Evolutionary conservation across 495 filamentous ascomycete genomes (phyloP).

Genomic region (Parmelia sp.): DNA sequence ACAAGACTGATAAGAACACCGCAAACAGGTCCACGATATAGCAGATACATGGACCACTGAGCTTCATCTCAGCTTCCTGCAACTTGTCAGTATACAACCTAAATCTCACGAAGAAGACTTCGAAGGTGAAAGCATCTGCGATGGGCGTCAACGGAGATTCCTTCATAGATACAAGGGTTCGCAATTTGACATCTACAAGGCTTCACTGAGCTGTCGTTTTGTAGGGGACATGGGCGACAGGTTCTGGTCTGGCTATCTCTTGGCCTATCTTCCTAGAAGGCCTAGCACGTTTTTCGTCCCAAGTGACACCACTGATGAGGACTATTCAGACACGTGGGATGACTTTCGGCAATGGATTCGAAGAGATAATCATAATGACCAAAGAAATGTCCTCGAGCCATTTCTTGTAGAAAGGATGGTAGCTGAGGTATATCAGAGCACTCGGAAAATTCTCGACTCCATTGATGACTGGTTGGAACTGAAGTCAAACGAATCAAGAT

Average conservation of each 20-base stretch:
- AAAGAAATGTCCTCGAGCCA: neutral
- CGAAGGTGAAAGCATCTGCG: neutral
- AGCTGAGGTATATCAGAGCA: neutral
- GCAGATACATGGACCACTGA: neutral
- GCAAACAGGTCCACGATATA: neutral
- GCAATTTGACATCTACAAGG: neutral
- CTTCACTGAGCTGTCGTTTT: neutral
- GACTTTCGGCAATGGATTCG: neutral
- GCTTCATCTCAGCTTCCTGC: neutral
- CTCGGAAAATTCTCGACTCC: neutral
- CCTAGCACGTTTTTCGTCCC: neutral
- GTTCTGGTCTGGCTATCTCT: neutral
- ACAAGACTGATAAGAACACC: neutral
- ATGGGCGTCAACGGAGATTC: neutral
- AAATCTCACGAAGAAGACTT: neutral
- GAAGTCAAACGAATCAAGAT: neutral
- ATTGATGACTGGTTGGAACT: neutral
- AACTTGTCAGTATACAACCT: neutral
- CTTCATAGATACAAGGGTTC: neutral
- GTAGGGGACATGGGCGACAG: neutral
- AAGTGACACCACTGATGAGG: too few species aligned
- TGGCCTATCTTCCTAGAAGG: neutral
- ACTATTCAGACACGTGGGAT: too few species aligned
- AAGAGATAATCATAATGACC: neutral
- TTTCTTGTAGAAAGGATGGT: neutral